These are phyloP conservation scores for Candida khao-thaluensis DNA, from an alignment of 805 yeast species.

Conservation along the genomic window DNA sequence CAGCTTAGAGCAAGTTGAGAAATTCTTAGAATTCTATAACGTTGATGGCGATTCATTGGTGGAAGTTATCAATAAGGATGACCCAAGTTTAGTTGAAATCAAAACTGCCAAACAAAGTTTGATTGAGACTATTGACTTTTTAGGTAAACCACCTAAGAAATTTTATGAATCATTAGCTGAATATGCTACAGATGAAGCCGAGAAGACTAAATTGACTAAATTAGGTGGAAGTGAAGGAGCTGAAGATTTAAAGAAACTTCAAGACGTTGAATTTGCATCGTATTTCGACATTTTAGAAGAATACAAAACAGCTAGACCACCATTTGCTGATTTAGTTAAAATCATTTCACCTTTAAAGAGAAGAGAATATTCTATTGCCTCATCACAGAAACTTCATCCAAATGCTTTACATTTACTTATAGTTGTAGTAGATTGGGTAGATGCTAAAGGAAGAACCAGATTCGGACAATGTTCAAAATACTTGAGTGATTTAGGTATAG, in stretches of 20 bases:
- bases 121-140: constrained; percentile 76
- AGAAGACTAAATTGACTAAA: constrained; percentile 58
- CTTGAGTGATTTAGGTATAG: constrained; percentile 73
- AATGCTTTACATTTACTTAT: constrained; percentile 87
- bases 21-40: constrained; percentile 70
- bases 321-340: constrained; percentile 63
- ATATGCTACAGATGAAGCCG: constrained; percentile 67
- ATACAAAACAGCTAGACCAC: constrained; percentile 80
- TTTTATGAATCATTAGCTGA: constrained; percentile 82
- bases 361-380: constrained; percentile 96
- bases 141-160: constrained; percentile 95
- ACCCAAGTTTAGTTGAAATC: constrained; percentile 56
- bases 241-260: constrained; percentile 74
- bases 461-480: constrained; percentile 94
- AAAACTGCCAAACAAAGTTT: constrained; percentile 83
- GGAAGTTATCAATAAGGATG: constrained; percentile 68
- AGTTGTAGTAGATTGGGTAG: constrained; percentile 96
- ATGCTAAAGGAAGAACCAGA: constrained; percentile 78
- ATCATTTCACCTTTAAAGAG: constrained; percentile 86
- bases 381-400: constrained; percentile 90
- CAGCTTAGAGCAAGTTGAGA: constrained; percentile 58
- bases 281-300: constrained; percentile 79
- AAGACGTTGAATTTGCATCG: constrained; percentile 78
- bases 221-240: constrained; percentile 82
- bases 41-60: constrained; percentile 67